Base-by-base conservation (phyloP, 2,329 filamentous ascomycete species). In the Cladosporium sp. region DNA sequence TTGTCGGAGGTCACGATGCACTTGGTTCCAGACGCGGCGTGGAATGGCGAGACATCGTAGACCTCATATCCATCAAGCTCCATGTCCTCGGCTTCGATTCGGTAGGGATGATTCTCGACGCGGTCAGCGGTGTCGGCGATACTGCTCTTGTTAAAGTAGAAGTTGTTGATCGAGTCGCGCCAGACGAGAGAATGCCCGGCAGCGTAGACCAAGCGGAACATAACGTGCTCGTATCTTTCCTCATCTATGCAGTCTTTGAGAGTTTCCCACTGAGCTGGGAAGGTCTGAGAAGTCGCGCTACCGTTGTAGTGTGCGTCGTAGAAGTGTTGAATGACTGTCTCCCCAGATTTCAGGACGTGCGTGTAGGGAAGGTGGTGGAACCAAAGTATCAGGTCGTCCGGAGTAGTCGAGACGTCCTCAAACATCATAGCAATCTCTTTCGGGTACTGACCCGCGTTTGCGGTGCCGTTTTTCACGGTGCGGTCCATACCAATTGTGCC, bases 311-410 rank as follows among this genome's bases (percentile, higher is more conserved):
- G 82, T 0, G 80, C 79, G 55, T 84, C 77, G 61, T 84, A 84
- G 64, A 84, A 83, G 61, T 84, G 80, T 60, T 84, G 82, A 48
- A 84, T 84, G 2, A 88, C 82, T 0, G 84, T 85, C 66, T 84
- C 80, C 9, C 83, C 82, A 0, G 77, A 81, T 9, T 82, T 74
- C 1, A 88, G 74, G 6, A 65, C 67, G 37, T 85, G 79, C 0
- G 81, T 85, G 63, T 86, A 89, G 3, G 78, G 77, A 0, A 88
- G 82, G 61, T 89, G 85, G 65, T 88, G 85, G 69, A 88, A 88
- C 85, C 85, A 89, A 2, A 88, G 72, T 2, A 88, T 67, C 1
- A 88, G 70, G 18, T 87, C 73, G 55, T 87, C 85, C 0, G 84
- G 84, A 0, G 84, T 87, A 0, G 79, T 83, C 11, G 78, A 75